phyloP scores from a whole-genome alignment of 345 rosid species.

The Gossypium arboreum region DNA sequence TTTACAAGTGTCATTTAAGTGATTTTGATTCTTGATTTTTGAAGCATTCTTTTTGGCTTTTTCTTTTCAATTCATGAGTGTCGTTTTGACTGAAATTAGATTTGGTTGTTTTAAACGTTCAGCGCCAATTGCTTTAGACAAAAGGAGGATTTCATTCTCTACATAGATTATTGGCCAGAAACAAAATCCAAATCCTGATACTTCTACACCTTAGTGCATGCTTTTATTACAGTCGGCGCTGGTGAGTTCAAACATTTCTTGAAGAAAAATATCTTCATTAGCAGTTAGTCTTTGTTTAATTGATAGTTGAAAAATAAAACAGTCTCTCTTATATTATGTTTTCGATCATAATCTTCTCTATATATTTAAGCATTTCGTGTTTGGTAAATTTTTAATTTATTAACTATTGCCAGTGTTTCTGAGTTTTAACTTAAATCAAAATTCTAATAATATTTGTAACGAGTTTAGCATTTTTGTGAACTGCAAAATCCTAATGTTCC shows the following conservation, averaged over 20 bases:
- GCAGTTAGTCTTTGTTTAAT: background rate
- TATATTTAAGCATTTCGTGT: too few species aligned
- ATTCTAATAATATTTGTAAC: background rate
- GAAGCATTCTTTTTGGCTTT: too few species aligned
- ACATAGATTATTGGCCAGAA: slow-evolving; percentile 40
- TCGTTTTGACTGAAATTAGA: too few species aligned
- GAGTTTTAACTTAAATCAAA: too few species aligned
- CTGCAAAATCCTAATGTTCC: slow-evolving; percentile 51
- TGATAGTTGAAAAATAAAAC: background rate
- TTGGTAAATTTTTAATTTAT: too few species aligned
- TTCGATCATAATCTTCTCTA: background rate
- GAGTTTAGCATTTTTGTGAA: background rate
- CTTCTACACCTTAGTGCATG: slow-evolving; percentile 53
- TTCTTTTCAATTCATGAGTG: too few species aligned
- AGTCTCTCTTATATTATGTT: background rate
- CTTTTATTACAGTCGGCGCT: slow-evolving; percentile 64
- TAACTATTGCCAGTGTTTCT: too few species aligned
- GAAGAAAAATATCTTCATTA: background rate
- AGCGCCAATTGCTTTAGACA: too few species aligned
- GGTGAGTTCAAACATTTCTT: slow-evolving; percentile 31
- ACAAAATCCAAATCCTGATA: slow-evolving; percentile 32
- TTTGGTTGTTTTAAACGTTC: too few species aligned
- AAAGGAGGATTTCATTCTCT: slow-evolving; percentile 24
- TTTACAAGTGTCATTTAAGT: too few species aligned
- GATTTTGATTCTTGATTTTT: too few species aligned